Base-by-base conservation (phyloP, 2,329 filamentous ascomycete species). In the Colletotrichum somersetense region DNA sequence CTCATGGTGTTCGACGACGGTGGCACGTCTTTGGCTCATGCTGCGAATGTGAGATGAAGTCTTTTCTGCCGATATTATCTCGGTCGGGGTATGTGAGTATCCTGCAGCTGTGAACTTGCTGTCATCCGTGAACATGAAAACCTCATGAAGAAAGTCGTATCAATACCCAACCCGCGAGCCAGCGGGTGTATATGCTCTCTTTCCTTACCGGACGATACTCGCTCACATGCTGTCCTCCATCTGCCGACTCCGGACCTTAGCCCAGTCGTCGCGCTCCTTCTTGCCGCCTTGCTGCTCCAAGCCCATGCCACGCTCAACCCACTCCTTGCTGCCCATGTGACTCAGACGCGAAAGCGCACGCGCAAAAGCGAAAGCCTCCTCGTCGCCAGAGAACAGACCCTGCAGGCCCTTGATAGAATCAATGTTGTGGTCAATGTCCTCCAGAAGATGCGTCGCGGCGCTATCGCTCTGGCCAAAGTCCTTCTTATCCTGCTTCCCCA, bases 291-390 rank as follows among this genome's bases (percentile, higher is more conserved):
- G 83, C 73, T 81, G 84, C 82, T 93, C 91, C 67, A 93, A 78
- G 0, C 91, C 88, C 86, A 91, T 89, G 1, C 90, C 95, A 18
- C 95, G 83, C 83, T 98, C 96, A 3, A 98, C 93, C 96, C 96
- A 99, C 80, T 98, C 93, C 80, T 91, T 90, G 80, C 94, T 96
- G 26, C 95, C 94, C 96, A 99, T 99, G 82, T 98, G 95, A 66
- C 87, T 92, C 73, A 99, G 83, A 67, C 96, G 86, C 66, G 92
- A 95, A 76, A 98, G 81, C 1, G 96, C 96, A 66, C 96, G 86
- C 33, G 95, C 95, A 85, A 99, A 99, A 0, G 96, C 96, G 84
- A 99, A 99, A 0, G 94, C 89, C 83, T 99, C 96, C 84, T 99
- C 96, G 71, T 98, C 96, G 52, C 96, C 96, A 1, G 92, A 93